Percentiles rank a stretch among this genome's conserved stretches.
Evolutionary conservation across 2,329 filamentous ascomycete species (phyloP).

Genomic region (Trichothecium roseum): DNA sequence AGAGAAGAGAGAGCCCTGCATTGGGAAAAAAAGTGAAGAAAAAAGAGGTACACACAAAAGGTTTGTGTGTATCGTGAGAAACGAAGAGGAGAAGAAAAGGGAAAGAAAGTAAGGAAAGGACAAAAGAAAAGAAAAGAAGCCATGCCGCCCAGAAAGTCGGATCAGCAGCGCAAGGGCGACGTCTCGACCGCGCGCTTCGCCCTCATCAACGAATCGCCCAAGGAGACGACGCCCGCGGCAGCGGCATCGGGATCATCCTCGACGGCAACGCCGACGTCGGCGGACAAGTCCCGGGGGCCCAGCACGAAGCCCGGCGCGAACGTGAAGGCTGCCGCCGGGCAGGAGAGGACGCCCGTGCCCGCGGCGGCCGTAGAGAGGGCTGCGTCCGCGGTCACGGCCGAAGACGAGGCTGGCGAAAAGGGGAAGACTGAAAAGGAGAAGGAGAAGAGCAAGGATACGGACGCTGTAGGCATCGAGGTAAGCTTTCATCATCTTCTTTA

Average conservation of each 20-base stretch:
- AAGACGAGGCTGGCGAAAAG: constrained; percentile 17
- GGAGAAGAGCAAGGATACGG: constrained; percentile 25
- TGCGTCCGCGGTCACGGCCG: too few relatives aligned
- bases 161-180: constrained; percentile 32
- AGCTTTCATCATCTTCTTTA: too few relatives aligned
- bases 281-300: neutral
- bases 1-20: too few relatives aligned
- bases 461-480: constrained; percentile 44
- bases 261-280: constrained; percentile 8
- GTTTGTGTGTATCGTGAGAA: too few relatives aligned
- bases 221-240: constrained; percentile 8
- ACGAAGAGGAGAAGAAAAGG: too few relatives aligned
- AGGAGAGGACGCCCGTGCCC: constrained; percentile 7
- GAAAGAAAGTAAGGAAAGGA: too few relatives aligned
- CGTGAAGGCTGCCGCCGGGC: too few relatives aligned
- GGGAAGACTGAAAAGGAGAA: constrained; percentile 19
- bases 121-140: neutral
- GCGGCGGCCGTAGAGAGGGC: too few relatives aligned
- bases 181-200: constrained; percentile 34
- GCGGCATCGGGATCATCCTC: constrained; percentile 13
- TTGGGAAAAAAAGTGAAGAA: too few relatives aligned
- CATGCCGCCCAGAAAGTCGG: constrained; percentile 49
- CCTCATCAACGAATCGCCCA: constrained; percentile 26
- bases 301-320: constrained; percentile 4
- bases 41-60: too few relatives aligned